These are phyloP conservation scores for Coccinonectria pachysandricola DNA, from an alignment of 2,329 filamentous ascomycete species.

Conservation along the genomic window DNA sequence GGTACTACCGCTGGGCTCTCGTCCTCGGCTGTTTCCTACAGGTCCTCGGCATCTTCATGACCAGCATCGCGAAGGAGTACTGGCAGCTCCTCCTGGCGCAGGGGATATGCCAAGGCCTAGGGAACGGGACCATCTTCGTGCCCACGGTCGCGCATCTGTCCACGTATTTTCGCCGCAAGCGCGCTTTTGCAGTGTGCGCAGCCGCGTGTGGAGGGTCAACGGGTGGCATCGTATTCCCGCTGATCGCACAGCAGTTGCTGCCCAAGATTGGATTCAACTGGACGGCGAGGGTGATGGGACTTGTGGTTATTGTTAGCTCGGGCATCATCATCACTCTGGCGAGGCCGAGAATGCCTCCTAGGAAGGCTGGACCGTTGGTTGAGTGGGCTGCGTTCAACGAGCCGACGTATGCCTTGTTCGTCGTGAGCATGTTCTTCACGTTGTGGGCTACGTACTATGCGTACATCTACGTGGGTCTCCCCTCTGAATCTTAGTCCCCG, in stretches of 20 bases:
- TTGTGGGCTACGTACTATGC: slow-evolving; percentile 42
- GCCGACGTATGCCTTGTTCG: slow-evolving; percentile 29
- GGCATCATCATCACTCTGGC: slow-evolving; percentile 30
- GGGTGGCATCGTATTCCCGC: slow-evolving; percentile 54
- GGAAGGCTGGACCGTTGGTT: slow-evolving; percentile 38
- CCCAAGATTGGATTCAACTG: slow-evolving; percentile 52
- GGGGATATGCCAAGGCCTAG: slow-evolving; percentile 46
- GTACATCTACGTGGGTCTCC: slow-evolving; percentile 32
- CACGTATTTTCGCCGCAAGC: slow-evolving; percentile 52
- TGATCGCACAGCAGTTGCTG: slow-evolving; percentile 44
- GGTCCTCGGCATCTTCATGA: slow-evolving; percentile 34
- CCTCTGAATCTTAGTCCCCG: background rate
- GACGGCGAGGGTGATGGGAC: slow-evolving; percentile 52
- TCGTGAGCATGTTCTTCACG: slow-evolving; percentile 25
- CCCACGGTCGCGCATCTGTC: slow-evolving; percentile 43
- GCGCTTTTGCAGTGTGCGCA: slow-evolving; percentile 49
- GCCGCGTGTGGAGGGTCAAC: slow-evolving; percentile 49
- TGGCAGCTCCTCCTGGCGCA: slow-evolving; percentile 42
- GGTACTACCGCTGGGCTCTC: slow-evolving; percentile 26
- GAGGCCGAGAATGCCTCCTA: slow-evolving; percentile 37
- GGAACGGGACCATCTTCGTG: slow-evolving; percentile 43
- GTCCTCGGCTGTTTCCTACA: slow-evolving; percentile 31
- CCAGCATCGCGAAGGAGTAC: slow-evolving; percentile 31
- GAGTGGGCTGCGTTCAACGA: slow-evolving; percentile 42
- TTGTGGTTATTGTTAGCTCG: slow-evolving; percentile 42